A percentile compares a stretch with the other conserved stretches of the same genome.
These are phyloP conservation scores for Globisporangium alternatum DNA, from an alignment of 352 stramenopile genomes.

Conservation along the genomic window DNA sequence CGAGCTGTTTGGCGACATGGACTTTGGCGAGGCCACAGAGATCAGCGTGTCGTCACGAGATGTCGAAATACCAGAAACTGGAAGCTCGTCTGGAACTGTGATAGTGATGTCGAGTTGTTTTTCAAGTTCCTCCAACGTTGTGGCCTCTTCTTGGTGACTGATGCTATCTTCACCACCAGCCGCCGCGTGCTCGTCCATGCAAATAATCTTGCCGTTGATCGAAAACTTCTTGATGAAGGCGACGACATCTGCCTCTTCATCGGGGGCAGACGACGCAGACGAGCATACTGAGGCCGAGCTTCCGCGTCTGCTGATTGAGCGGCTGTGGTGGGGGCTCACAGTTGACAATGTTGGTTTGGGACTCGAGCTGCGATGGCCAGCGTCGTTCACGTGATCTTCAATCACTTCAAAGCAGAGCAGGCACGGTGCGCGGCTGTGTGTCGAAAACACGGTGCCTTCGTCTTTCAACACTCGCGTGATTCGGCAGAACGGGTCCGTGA, in stretches of 20 bases:
- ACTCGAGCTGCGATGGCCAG: slow-evolving; percentile 32
- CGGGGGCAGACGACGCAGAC: slow-evolving; percentile 24
- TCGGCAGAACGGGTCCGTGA: slow-evolving; percentile 65
- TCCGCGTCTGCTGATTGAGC: slow-evolving; percentile 1
- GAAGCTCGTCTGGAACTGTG: background rate
- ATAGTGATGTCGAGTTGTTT: slow-evolving; percentile 13
- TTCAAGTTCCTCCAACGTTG: slow-evolving; percentile 10
- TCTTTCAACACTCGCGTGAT: slow-evolving; percentile 64
- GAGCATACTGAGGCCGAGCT: slow-evolving; percentile 23
- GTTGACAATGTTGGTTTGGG: slow-evolving; percentile 11
- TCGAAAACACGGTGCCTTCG: slow-evolving; percentile 83
- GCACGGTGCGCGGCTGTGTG: slow-evolving; percentile 66
- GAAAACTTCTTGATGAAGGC: slow-evolving; percentile 52
- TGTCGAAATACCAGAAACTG: background rate
- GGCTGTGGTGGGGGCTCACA: background rate
- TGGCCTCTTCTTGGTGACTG: background rate
- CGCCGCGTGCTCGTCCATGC: slow-evolving; percentile 28
- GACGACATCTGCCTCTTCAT: slow-evolving; percentile 47
- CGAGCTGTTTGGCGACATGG: slow-evolving; percentile 4
- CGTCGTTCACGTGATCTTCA: slow-evolving; percentile 66
- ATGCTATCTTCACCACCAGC: background rate
- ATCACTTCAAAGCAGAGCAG: slow-evolving; percentile 81
- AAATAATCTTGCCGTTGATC: slow-evolving; percentile 63
- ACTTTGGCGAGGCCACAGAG: slow-evolving; percentile 2
- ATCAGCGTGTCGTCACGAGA: background rate